Evolutionary conservation across 2,329 filamentous ascomycete species (phyloP), one percentile per base, ranked within the genome.

Genomic region (Verticillium alfalfae): DNA sequence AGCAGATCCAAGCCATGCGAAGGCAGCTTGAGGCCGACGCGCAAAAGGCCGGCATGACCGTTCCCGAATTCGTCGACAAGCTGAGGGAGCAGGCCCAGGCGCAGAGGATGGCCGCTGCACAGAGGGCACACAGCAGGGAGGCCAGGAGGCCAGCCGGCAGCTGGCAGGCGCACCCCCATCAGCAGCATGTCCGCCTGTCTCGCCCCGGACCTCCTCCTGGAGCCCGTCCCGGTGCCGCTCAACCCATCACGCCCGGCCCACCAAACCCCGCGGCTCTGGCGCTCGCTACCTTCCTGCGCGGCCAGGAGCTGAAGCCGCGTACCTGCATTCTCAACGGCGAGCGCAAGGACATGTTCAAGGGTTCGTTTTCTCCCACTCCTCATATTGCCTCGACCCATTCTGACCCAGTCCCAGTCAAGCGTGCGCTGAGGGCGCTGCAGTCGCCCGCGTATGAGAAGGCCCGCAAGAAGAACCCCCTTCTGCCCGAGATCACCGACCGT

Each of bases 271-370:
- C 93, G 70, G 93, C 93, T 22, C 78, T 98, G 56, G 93, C 93
- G 9, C 84, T 99, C 60, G 96, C 95, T 67, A 89, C 92, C 71
- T 99, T 96, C 78, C 79, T 99, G 63, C 88, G 88, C 68, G 76
- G 84, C 62, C 93, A 97, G 78, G 86, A 95, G 63, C 79, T 99
- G 66, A 99, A 99, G 84, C 84, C 86, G 18, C 84, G 95, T 66
- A 97, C 93, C 18, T 94, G 91, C 74, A 96, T 99, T 66, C 85
- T 98, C 67, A 93, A 97, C 67, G 95, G 95, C 70, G 93, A 97
- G 82, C 87, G 95, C 70, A 98, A 97, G 79, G 94, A 99, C 67
- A 96, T 99, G 91, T 98, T 99, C 78, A 90, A 89, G 83, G 93
- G 92, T 94, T 81, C 58, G 72, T 36, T 13, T 13, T 45, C 15